Evolutionary conservation across 495 filamentous ascomycete genomes (phyloP).

Genomic region (Acidiella bohemica): DNA sequence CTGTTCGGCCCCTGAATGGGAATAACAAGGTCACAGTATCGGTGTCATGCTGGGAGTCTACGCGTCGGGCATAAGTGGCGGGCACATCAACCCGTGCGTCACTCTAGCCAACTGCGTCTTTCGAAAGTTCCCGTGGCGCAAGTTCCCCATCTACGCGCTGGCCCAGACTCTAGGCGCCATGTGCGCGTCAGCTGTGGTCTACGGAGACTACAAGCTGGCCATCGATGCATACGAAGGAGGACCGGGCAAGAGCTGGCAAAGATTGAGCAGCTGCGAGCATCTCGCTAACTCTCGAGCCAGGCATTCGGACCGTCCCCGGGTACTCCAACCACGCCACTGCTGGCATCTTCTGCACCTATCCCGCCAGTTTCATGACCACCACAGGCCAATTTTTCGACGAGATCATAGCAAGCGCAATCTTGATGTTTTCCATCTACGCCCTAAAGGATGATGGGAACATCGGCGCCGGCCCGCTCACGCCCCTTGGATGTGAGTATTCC

Average conservation of each 20-base stretch:
- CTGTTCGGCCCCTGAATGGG: too few species aligned
- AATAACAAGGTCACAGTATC: too few species aligned
- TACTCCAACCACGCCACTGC: constrained; percentile 45
- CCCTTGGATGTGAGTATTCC: constrained; percentile 32
- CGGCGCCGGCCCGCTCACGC: constrained; percentile 24
- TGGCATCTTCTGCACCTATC: constrained; percentile 55
- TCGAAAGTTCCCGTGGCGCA: constrained; percentile 47
- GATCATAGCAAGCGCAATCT: constrained; percentile 44
- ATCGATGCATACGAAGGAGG: constrained; percentile 24
- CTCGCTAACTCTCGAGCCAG: too few species aligned
- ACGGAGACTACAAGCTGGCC: constrained; percentile 25
- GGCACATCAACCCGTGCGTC: constrained; percentile 53
- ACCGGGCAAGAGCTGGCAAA: too few species aligned
- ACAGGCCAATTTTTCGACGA: constrained; percentile 48
- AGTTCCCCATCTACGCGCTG: constrained; percentile 25
- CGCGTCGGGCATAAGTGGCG: constrained; percentile 43
- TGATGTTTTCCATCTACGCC: constrained; percentile 56
- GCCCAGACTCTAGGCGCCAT: constrained; percentile 28
- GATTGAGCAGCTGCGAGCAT: too few species aligned
- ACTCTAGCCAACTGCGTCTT: constrained; percentile 51
- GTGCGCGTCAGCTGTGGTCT: constrained; percentile 24
- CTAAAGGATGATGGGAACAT: constrained; percentile 42
- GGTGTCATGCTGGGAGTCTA: constrained; percentile 59
- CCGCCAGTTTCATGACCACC: constrained; percentile 44
- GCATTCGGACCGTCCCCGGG: constrained; percentile 43